These are phyloP conservation scores for Corymbia calophylla DNA, from an alignment of 441 rosid species.

Conservation along the genomic window DNA sequence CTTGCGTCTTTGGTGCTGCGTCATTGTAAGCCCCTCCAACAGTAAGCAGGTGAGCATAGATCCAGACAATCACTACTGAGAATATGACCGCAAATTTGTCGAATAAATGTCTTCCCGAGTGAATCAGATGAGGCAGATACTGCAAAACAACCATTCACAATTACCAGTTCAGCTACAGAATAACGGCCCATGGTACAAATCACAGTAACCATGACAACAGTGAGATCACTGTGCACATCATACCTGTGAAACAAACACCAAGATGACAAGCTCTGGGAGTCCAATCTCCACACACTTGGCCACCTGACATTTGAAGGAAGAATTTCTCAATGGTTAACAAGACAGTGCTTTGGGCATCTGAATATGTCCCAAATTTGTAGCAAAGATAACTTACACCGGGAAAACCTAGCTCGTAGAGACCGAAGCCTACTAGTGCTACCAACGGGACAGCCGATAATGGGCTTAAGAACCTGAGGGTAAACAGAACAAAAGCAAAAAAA, in stretches of 20 bases:
- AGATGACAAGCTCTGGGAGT: conserved; percentile 70
- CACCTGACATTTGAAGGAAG: conserved; percentile 37
- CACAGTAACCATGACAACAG: not conserved
- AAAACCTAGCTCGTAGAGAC: conserved; percentile 89
- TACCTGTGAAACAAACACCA: conserved; percentile 87
- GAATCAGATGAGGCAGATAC: conserved; percentile 79
- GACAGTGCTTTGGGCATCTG: not conserved
- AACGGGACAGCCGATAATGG: conserved; percentile 91
- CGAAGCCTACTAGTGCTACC: conserved; percentile 83
- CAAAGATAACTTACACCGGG: conserved; percentile 63
- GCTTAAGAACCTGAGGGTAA: conserved; percentile 66
- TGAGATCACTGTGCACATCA: not conserved
- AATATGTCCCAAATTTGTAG: not conserved
- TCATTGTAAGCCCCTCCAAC: conserved; percentile 85
- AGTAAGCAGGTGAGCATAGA: conserved; percentile 86
- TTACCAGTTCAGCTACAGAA: not conserved
- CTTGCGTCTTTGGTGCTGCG: conserved; percentile 56
- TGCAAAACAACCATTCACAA: conserved; percentile 24
- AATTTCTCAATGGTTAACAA: conserved; percentile 2
- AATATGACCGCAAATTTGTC: conserved; percentile 84
- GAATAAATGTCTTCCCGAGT: conserved; percentile 41
- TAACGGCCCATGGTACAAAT: not conserved
- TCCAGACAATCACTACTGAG: conserved; percentile 71
- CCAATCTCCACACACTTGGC: conserved; percentile 98
- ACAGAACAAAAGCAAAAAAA: not conserved